A percentile compares a stretch with the other conserved stretches of the same genome.
Conservation (phyloP, 208 protist species). For the Trypanosoma melophagium region DNA sequence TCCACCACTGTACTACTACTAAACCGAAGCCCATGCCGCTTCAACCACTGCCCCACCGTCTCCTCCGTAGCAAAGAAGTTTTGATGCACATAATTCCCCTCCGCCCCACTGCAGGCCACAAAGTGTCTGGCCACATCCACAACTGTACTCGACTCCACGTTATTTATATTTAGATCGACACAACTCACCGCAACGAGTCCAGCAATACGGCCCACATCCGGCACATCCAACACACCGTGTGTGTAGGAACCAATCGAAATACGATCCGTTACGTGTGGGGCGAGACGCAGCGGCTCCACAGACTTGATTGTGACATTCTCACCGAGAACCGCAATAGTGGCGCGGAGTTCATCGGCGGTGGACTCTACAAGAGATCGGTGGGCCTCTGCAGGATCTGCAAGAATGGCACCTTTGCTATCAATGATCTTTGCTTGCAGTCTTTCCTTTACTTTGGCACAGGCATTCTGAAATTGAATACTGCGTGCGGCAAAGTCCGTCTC, state of each 20-base stretch:
- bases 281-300: constrained; percentile 48
- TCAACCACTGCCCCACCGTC: constrained; percentile 85
- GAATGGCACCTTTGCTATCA: constrained; percentile 43
- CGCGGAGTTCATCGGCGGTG: constrained; percentile 41
- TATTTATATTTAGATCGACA: constrained; percentile 16
- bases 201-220: constrained; percentile 72
- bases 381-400: constrained; percentile 50
- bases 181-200: constrained; percentile 73
- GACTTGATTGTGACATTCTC: constrained; percentile 79
- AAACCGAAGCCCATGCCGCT: constrained; percentile 71
- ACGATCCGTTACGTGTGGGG: constrained; percentile 48
- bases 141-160: constrained; percentile 30
- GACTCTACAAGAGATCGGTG: constrained; percentile 40
- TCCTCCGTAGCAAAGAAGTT: constrained; percentile 80
- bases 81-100: constrained; percentile 77
- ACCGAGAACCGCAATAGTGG: constrained; percentile 73
- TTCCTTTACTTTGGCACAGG: constrained; percentile 41
- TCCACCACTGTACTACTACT: constrained; percentile 77
- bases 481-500: constrained; percentile 92
- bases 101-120: constrained; percentile 72
- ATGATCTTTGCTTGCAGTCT: constrained; percentile 44
- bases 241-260: constrained; percentile 78
- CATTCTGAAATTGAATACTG: constrained; percentile 71
- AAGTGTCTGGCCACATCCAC: constrained; percentile 78
- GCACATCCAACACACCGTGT: constrained; percentile 55